A percentile compares a stretch with the other conserved stretches of the same genome.
Evolutionary conservation across 1,284 basidiomycete species (phyloP).

Genomic region (Malassezia vespertilionis): DNA sequence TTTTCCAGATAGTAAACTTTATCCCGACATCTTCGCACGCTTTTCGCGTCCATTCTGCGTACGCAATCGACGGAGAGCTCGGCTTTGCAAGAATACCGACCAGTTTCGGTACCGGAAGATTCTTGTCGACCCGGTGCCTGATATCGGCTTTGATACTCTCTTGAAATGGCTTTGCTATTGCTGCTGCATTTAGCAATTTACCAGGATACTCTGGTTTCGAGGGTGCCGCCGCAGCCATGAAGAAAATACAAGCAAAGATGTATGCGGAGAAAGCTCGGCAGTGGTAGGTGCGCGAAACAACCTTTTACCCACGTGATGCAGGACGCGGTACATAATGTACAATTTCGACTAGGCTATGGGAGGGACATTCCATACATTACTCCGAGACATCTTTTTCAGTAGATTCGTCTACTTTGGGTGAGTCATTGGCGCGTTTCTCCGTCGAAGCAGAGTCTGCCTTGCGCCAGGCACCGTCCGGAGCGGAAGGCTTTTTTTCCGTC

Average conservation of each 20-base stretch:
- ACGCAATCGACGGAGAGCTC: slow-evolving; percentile 72
- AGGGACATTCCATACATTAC: too few relatives aligned
- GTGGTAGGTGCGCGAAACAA: not conserved
- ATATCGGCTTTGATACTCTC: slow-evolving; percentile 28
- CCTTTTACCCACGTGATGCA: slow-evolving; percentile 2
- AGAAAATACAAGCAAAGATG: too few relatives aligned
- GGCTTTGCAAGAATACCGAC: slow-evolving; percentile 85
- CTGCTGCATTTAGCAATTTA: slow-evolving; percentile 36
- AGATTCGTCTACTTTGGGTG: too few relatives aligned
- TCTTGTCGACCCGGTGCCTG: slow-evolving; percentile 22
- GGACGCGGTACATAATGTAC: not conserved
- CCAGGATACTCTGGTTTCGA: slow-evolving; percentile 31
- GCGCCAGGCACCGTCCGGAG: not conserved
- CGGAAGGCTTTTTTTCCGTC: slow-evolving; percentile 16
- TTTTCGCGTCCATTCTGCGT: slow-evolving; percentile 84
- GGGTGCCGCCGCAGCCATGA: not conserved
- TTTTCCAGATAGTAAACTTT: slow-evolving; percentile 58
- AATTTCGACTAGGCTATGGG: too few relatives aligned
- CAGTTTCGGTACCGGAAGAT: slow-evolving; percentile 56
- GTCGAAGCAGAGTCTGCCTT: not conserved
- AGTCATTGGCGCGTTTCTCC: not conserved
- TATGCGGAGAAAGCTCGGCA: too few relatives aligned
- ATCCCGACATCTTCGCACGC: slow-evolving; percentile 82
- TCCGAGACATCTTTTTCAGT: too few relatives aligned
- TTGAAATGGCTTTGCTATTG: slow-evolving; percentile 40